Percentiles rank a stretch among this genome's conserved stretches.
Conservation (phyloP, 176 grass and related monocot species). For the Eremochloa ophiuroides region DNA sequence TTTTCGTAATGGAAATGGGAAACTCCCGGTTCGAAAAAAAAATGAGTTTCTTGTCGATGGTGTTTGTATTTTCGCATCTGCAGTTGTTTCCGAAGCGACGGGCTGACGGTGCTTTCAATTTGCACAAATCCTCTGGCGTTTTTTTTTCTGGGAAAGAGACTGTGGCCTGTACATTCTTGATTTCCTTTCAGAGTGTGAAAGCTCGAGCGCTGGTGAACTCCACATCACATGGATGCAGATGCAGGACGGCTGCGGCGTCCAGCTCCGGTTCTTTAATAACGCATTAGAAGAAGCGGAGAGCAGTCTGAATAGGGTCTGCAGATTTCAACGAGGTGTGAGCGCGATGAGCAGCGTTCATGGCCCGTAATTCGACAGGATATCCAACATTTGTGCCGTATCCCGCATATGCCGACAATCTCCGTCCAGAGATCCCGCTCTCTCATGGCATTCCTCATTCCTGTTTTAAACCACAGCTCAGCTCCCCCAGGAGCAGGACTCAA, state of each 20-base stretch:
- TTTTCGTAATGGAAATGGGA: too few species aligned
- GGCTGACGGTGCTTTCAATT: neutral
- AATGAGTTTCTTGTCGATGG: neutral
- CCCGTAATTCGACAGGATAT: constrained; percentile 5
- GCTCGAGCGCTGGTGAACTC: too few species aligned
- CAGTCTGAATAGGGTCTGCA: constrained; percentile 7
- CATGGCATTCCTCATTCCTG: neutral
- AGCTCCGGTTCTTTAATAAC: neutral
- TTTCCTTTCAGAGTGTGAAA: neutral
- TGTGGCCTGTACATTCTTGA: neutral
- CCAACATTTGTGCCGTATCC: neutral
- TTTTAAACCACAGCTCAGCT: neutral
- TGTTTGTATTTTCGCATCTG: neutral
- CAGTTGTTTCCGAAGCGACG: neutral
- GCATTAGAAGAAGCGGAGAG: neutral
- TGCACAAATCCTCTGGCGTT: neutral
- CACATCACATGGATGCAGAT: too few species aligned
- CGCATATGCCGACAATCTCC: neutral
- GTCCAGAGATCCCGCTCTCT: neutral
- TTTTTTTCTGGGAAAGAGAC: too few species aligned
- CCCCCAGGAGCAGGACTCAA: neutral
- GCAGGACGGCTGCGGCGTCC: too few species aligned
- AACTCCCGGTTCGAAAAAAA: too few species aligned
- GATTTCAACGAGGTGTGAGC: constrained; percentile 27
- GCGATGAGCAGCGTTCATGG: neutral